A percentile compares a stretch with the other conserved stretches of the same genome.
Evolutionary conservation across 1,284 basidiomycete genomes (phyloP).

Genomic region (Polyporus tsugae): DNA sequence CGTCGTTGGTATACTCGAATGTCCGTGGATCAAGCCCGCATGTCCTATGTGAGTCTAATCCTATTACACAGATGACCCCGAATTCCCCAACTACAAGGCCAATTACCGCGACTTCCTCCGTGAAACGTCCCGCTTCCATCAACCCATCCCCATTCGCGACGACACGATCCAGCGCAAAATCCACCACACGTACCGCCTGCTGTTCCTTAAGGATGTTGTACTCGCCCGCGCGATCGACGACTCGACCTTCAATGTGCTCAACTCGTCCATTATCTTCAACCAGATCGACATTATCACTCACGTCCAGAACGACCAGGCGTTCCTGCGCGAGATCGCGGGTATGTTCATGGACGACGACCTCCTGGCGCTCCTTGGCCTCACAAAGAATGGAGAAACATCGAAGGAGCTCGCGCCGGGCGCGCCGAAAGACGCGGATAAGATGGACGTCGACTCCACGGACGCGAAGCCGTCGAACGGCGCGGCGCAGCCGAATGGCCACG

Average conservation of each 20-base stretch:
- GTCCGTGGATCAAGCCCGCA: conserved; percentile 55
- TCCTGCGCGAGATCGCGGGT: conserved; percentile 82
- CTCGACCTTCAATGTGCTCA: conserved; percentile 96
- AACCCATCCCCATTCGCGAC: conserved; percentile 87
- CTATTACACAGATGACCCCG: conserved; percentile 84
- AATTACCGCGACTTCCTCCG: conserved; percentile 94
- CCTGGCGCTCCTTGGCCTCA: conserved; percentile 46
- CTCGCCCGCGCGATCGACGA: conserved; percentile 95
- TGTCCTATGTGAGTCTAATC: conserved; percentile 23
- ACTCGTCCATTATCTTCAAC: conserved; percentile 98
- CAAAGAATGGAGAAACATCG: conserved; percentile 33
- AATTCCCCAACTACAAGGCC: conserved; percentile 95
- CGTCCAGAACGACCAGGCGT: conserved; percentile 80
- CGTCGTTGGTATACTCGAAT: conserved; percentile 97
- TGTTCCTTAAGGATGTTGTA: conserved; percentile 98
- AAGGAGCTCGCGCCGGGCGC: conserved; percentile 37
- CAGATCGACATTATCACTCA: conserved; percentile 98
- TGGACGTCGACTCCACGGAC: conserved; percentile 50
- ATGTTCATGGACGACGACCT: conserved; percentile 79
- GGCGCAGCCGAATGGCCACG: conserved; percentile 38
- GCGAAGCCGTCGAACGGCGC: conserved; percentile 33
- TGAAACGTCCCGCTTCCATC: conserved; percentile 83
- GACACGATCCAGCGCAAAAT: conserved; percentile 83
- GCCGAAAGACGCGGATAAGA: conserved; percentile 37
- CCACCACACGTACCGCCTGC: conserved; percentile 95